A percentile compares a stretch with the other conserved stretches of the same genome.
Conservation (phyloP, 306 rosid genomes). For the Malus sieversii region DNA sequence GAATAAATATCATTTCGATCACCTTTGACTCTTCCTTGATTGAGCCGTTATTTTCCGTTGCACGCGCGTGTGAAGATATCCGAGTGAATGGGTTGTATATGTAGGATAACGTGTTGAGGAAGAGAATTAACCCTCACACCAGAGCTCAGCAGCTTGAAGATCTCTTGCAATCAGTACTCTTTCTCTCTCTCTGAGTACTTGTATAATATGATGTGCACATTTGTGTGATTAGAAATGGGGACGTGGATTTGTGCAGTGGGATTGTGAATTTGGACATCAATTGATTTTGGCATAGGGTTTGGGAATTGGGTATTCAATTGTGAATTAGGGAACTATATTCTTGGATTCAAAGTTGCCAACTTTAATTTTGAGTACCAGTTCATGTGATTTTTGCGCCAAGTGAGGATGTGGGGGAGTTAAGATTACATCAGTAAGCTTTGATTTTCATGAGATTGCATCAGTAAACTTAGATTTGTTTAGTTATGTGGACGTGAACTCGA, state of each 20-base stretch:
- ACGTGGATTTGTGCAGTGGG: background rate
- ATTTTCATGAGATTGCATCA: background rate
- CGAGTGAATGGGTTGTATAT: slow-evolving; percentile 64
- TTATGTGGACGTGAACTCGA: background rate
- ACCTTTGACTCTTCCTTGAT: too few relatives aligned
- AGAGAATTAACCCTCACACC: slow-evolving; percentile 84
- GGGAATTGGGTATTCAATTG: too few relatives aligned
- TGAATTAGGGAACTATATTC: background rate
- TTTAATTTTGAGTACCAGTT: background rate
- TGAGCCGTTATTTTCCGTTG: too few relatives aligned
- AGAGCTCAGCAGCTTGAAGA: slow-evolving; percentile 81
- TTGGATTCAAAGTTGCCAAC: background rate
- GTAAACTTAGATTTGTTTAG: background rate
- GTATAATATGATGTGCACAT: background rate
- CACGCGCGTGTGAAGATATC: slow-evolving; percentile 39
- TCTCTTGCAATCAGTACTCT: slow-evolving; percentile 46
- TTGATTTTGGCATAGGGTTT: background rate
- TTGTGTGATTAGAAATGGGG: background rate
- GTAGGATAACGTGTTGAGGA: slow-evolving; percentile 79
- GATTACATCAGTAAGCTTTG: background rate
- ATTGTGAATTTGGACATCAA: background rate
- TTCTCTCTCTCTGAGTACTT: background rate
- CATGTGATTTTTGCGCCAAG: background rate
- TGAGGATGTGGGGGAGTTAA: background rate
- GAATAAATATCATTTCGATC: too few relatives aligned